These are phyloP conservation scores for Aureococcus anophagefferens DNA, from an alignment of 108 stramenopile genomes.

Conservation along the genomic window DNA sequence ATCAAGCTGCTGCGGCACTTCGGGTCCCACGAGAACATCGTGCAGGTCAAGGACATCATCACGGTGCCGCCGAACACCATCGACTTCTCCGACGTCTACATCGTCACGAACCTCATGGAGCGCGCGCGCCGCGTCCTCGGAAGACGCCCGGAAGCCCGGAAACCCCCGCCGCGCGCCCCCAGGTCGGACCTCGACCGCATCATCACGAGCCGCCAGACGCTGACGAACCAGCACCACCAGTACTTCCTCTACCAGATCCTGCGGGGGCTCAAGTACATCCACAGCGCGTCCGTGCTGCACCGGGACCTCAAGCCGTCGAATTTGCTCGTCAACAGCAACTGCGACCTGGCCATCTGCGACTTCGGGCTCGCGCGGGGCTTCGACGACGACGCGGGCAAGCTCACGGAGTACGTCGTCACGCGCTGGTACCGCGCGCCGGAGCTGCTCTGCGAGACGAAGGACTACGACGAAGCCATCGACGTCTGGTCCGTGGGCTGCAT, in stretches of 20 bases:
- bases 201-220: constrained; percentile 35
- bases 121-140: too few relatives aligned
- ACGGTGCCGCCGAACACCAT: constrained; percentile 52
- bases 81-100: constrained; percentile 64
- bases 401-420: constrained; percentile 90
- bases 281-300: constrained; percentile 47
- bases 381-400: constrained; percentile 9
- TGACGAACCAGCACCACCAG: constrained; percentile 48
- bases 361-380: constrained; percentile 47
- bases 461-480: constrained; percentile 39
- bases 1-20: constrained; percentile 78
- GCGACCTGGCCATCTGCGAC: constrained; percentile 56
- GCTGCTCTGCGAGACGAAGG: constrained; percentile 38
- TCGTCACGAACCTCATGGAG: constrained; percentile 47
- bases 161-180: too few relatives aligned
- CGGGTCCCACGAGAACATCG: constrained; percentile 75
- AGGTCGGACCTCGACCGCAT: constrained; percentile 45
- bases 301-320: constrained; percentile 53
- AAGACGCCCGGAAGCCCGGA: too few relatives aligned
- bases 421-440: constrained; percentile 90
- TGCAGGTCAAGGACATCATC: constrained; percentile 43
- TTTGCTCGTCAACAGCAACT: constrained; percentile 50
- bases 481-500: constrained; percentile 56
- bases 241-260: constrained; percentile 56
- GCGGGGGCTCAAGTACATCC: constrained; percentile 49